Base-by-base conservation (phyloP, 1,139 yeast species). In the Meyerozyma carpophila region DNA sequence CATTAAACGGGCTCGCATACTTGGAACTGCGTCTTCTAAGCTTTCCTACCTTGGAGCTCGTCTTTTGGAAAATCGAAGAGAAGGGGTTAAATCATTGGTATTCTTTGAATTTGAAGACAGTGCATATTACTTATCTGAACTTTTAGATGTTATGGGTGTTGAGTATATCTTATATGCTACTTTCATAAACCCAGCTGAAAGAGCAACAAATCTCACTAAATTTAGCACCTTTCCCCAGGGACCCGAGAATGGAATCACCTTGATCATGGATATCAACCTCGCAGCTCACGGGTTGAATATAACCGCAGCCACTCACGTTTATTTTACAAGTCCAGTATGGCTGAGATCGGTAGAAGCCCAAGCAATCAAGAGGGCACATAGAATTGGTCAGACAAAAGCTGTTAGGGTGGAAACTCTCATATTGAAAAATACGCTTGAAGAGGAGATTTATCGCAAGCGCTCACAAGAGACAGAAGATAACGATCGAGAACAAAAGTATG, bases 201-300 rank as follows among this genome's bases (percentile, higher is more conserved):
- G 90, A 46, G 75, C 84, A 0, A 65, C 65, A 39, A 81, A 80
- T 48, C 61, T 84, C 34, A 63, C 76, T 0, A 72, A 73, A 8
- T 84, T 82, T 49, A 73, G 77, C 37, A 54, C 64, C 4, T 66
- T 68, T 53, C 61, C 64, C 24, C 52, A 59, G 40, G 57, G 55
- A 16, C 39, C 43, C 2, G 55, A 61, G n/a, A 80, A 77, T 8
- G 82, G 84, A 1, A 60, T 75, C 3, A 66, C 77, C 1, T 63
- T 84, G 44, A 65, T 84, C 1, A 84, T 84, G 90, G 89, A 83
- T 55, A 63, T 83, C 43, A 72, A 77, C 48, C 58, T 83, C 43
- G 90, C 90, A 0, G 71, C 90, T 0, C 88, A 82, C 63, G 91
- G 91, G 0, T 59, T 84, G 42, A 82, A 86, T 0, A 80, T 84